A percentile compares a stretch with the other conserved stretches of the same genome.
Conservation (phyloP, 495 filamentous ascomycete species). For the Penicillium salamii region DNA sequence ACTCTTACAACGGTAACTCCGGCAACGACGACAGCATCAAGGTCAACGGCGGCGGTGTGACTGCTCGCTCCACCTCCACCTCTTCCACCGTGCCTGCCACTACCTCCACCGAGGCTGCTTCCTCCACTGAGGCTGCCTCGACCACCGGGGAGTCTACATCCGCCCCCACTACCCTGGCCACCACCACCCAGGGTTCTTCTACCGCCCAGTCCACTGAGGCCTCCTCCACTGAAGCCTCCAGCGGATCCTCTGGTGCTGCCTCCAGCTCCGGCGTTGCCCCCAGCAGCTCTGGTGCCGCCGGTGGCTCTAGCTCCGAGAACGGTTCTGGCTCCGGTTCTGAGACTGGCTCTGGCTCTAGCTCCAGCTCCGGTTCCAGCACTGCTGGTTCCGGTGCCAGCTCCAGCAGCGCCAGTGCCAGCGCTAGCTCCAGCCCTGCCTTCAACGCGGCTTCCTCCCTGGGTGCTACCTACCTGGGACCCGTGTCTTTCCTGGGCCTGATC, state of each 20-base stretch:
- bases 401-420: constrained; percentile 16
- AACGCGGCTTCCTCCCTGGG: constrained; percentile 26
- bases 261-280: constrained; percentile 17
- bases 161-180: constrained; percentile 13
- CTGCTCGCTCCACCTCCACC: constrained; percentile 4
- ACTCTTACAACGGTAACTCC: constrained; percentile 63
- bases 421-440: constrained; percentile 20
- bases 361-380: constrained; percentile 10
- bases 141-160: constrained; percentile 9
- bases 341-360: constrained; percentile 16
- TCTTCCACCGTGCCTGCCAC: not conserved
- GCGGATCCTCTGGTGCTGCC: constrained; percentile 9
- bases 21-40: constrained; percentile 74
- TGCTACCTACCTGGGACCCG: constrained; percentile 21
- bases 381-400: constrained; percentile 10
- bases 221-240: constrained; percentile 14
- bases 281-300: constrained; percentile 10
- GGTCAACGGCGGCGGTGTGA: constrained; percentile 27
- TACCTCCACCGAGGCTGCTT: not conserved
- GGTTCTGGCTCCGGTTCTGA: constrained; percentile 13
- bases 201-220: constrained; percentile 13
- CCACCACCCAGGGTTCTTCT: constrained; percentile 17
- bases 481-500: constrained; percentile 33
- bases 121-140: constrained; percentile 5
- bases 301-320: constrained; percentile 5